Evolutionary conservation across 495 filamentous ascomycete genomes (phyloP).

Genomic region (Neurospora tetrasperma): DNA sequence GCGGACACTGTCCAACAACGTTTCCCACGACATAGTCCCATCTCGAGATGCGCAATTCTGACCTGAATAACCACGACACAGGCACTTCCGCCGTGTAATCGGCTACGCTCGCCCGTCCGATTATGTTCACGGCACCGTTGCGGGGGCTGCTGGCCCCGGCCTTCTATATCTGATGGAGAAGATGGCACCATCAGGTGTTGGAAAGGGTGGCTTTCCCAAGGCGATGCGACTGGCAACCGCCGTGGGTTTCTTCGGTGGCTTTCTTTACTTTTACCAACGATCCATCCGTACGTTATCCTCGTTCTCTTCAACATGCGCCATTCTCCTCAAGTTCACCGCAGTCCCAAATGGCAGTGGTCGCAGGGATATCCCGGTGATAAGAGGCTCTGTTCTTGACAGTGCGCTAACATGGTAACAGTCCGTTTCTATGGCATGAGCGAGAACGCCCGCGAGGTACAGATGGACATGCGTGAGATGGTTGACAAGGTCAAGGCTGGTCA

Average conservation of each 20-base stretch:
- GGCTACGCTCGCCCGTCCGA: slow-evolving; percentile 77
- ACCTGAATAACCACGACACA: slow-evolving; percentile 27
- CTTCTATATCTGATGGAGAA: slow-evolving; percentile 70
- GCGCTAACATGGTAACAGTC: slow-evolving; percentile 33
- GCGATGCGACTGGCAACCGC: slow-evolving; percentile 67
- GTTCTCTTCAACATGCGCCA: background rate
- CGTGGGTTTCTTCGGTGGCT: slow-evolving; percentile 64
- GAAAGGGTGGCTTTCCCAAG: slow-evolving; percentile 66
- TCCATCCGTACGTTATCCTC: slow-evolving; percentile 42
- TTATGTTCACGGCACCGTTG: slow-evolving; percentile 57
- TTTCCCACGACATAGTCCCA: background rate
- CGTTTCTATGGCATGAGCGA: slow-evolving; percentile 93
- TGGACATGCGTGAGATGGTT: slow-evolving; percentile 98
- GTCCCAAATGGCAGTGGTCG: background rate
- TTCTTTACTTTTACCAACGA: slow-evolving; percentile 68
- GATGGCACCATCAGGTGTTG: slow-evolving; percentile 69
- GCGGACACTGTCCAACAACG: background rate
- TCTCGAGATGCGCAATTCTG: slow-evolving; percentile 6
- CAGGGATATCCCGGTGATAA: background rate
- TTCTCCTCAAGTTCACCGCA: background rate
- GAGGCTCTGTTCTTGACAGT: background rate
- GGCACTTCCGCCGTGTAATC: slow-evolving; percentile 82
- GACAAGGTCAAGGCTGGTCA: slow-evolving; percentile 83
- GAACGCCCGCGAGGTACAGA: slow-evolving; percentile 80
- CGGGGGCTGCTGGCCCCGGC: slow-evolving; percentile 57